Percentiles rank a stretch among this genome's conserved stretches.
phyloP scores from a whole-genome alignment of 768 basidiomycete genomes.

The Fomitopsis serialis region DNA sequence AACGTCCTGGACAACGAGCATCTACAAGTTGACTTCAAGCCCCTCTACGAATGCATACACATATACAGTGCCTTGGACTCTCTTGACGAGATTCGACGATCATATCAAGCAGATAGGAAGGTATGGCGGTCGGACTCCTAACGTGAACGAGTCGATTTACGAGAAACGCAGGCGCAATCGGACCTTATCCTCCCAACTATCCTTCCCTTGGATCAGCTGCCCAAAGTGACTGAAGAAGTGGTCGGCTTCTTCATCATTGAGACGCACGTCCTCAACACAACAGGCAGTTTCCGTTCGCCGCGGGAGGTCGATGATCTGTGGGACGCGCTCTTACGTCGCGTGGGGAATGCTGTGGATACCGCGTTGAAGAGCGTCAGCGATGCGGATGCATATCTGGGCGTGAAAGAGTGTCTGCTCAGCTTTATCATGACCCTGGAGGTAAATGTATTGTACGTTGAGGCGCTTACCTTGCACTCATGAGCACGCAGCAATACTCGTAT shows the following conservation, averaged over 20 bases:
- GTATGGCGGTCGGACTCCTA: conserved; percentile 30
- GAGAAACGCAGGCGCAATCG: conserved; percentile 76
- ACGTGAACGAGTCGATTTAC: not conserved
- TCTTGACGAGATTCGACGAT: conserved; percentile 83
- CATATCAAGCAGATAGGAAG: conserved; percentile 97
- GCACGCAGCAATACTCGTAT: conserved; percentile 76
- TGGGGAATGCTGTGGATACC: conserved; percentile 69
- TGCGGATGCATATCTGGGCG: conserved; percentile 73
- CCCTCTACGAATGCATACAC: conserved; percentile 94
- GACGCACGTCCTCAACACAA: conserved; percentile 83
- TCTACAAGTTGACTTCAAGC: conserved; percentile 87
- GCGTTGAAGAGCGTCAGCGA: conserved; percentile 71
- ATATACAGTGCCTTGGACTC: conserved; percentile 90
- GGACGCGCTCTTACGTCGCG: conserved; percentile 75
- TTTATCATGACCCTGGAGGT: conserved; percentile 95
- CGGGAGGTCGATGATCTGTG: conserved; percentile 93
- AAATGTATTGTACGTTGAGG: conserved; percentile 14
- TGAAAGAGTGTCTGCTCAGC: conserved; percentile 77
- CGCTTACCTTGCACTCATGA: not conserved
- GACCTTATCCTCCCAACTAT: conserved; percentile 85
- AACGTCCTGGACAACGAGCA: conserved; percentile 90
- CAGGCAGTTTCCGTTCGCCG: conserved; percentile 83
- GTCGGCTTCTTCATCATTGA: conserved; percentile 98
- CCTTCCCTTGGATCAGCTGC: conserved; percentile 59
- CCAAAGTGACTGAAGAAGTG: conserved; percentile 84